phyloP scores from a whole-genome alignment of 371 early-diverging fungal genomes.

The Hamiltosporidium tvaerminnensis region DNA sequence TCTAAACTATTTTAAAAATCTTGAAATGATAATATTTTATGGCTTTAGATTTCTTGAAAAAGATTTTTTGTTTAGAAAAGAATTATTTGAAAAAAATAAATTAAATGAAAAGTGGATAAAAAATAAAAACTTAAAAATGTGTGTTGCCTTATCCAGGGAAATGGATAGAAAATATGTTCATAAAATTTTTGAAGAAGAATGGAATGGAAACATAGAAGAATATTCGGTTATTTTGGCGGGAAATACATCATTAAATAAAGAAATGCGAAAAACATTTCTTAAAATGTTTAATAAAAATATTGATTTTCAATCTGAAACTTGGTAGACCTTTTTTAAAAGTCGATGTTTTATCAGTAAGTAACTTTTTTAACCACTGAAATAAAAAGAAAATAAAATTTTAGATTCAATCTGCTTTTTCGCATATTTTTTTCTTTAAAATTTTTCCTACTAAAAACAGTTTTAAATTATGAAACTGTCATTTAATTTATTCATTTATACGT shows the following conservation, averaged over 20 bases:
- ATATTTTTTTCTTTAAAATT: too few species aligned
- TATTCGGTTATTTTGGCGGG: slow-evolving; percentile 40
- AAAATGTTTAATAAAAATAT: slow-evolving; percentile 1
- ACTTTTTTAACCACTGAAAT: too few species aligned
- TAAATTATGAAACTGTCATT: too few species aligned
- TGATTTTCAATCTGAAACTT: slow-evolving; percentile 41
- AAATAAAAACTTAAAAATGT: slow-evolving; percentile 7
- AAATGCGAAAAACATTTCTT: slow-evolving; percentile 15
- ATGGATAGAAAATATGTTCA: slow-evolving; percentile 23
- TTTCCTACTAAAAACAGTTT: too few species aligned
- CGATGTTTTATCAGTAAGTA: too few species aligned
- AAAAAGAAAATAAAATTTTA: too few species aligned
- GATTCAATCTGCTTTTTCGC: too few species aligned
- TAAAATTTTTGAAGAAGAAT: slow-evolving; percentile 13
- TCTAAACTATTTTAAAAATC: slow-evolving; percentile 23
- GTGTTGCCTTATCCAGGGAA: slow-evolving; percentile 16
- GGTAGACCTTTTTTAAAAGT: too few species aligned
- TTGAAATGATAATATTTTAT: slow-evolving; percentile 34
- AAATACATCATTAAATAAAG: slow-evolving; percentile 27
- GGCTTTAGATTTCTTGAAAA: slow-evolving; percentile 34
- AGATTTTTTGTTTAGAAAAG: slow-evolving; percentile 31
- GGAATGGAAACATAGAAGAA: slow-evolving; percentile 26
- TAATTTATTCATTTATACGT: too few species aligned
- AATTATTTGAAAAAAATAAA: not conserved
- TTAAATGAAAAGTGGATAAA: slow-evolving; percentile 7